Conservation (phyloP, 306 rosid genomes). For the Acacia melanoxylon region DNA sequence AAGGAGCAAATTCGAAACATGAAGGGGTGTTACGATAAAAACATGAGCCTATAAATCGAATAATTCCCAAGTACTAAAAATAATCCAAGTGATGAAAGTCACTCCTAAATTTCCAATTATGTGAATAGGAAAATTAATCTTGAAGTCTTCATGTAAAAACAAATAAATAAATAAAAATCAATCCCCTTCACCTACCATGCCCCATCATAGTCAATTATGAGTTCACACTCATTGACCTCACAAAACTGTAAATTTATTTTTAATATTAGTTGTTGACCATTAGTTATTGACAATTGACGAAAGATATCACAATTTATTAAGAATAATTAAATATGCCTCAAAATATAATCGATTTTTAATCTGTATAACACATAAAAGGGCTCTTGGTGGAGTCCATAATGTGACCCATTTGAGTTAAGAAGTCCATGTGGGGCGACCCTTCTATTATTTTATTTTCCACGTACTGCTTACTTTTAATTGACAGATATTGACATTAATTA, state of each 20-base stretch:
- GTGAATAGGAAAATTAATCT: neutral
- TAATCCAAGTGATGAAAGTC: neutral
- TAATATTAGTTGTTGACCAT: neutral
- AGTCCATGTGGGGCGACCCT: neutral
- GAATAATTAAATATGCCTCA: neutral
- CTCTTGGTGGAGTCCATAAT: neutral
- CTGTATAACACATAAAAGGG: neutral
- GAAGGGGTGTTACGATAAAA: neutral
- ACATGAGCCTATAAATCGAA: neutral
- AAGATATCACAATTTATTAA: neutral
- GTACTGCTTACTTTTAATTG: neutral
- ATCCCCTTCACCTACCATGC: slow-evolving; percentile 43
- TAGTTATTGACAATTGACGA: neutral
- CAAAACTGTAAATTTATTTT: neutral
- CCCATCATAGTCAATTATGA: slow-evolving; percentile 35
- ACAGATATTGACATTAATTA: neutral
- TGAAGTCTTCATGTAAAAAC: neutral
- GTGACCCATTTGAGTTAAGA: neutral
- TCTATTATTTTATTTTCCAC: neutral
- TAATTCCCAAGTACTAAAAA: neutral
- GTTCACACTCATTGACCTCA: slow-evolving; percentile 40
- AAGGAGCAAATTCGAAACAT: too few species aligned
- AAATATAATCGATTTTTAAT: neutral
- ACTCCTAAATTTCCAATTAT: neutral
- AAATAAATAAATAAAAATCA: neutral